These are phyloP conservation scores for Yamadazyma olivae DNA, from an alignment of 805 yeast species.

Conservation along the genomic window DNA sequence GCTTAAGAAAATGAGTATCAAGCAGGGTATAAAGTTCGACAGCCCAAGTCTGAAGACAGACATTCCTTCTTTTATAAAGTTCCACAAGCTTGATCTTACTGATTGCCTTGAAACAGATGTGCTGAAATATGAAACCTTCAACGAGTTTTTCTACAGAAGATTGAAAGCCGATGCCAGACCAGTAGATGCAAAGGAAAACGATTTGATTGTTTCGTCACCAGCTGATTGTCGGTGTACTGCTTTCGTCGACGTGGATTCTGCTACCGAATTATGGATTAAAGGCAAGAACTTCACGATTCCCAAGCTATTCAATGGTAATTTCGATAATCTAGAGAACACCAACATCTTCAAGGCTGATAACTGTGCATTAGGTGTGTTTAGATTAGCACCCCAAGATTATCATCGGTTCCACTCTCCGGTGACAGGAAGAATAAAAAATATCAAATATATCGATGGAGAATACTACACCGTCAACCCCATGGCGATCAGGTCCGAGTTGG, in stretches of 20 bases:
- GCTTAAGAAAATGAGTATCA: constrained; percentile 62
- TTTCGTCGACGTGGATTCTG: constrained; percentile 54
- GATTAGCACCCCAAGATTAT: constrained; percentile 96
- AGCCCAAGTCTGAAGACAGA: constrained; percentile 59
- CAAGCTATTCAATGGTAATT: constrained; percentile 52
- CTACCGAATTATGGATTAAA: constrained; percentile 85
- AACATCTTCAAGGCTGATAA: constrained; percentile 30
- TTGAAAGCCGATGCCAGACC: constrained; percentile 70
- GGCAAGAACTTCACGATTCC: constrained; percentile 71
- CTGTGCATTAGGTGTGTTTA: constrained; percentile 72
- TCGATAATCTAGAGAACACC: constrained; percentile 39
- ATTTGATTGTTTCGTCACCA: constrained; percentile 61
- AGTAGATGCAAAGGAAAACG: constrained; percentile 54
- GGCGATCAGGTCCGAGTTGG: constrained; percentile 87
- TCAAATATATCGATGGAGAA: constrained; percentile 76
- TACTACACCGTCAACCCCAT: constrained; percentile 96
- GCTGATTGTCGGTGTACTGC: constrained; percentile 87
- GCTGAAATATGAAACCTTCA: constrained; percentile 62
- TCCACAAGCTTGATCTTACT: constrained; percentile 72
- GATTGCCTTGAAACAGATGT: constrained; percentile 58
- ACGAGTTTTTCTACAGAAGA: constrained; percentile 84
- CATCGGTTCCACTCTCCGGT: constrained; percentile 93
- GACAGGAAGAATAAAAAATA: constrained; percentile 64
- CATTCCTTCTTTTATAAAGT: constrained; percentile 74
- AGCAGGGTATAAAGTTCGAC: constrained; percentile 86